Conservation (phyloP, 1,284 basidiomycete genomes). For the Leccinum glutinopallens region DNA sequence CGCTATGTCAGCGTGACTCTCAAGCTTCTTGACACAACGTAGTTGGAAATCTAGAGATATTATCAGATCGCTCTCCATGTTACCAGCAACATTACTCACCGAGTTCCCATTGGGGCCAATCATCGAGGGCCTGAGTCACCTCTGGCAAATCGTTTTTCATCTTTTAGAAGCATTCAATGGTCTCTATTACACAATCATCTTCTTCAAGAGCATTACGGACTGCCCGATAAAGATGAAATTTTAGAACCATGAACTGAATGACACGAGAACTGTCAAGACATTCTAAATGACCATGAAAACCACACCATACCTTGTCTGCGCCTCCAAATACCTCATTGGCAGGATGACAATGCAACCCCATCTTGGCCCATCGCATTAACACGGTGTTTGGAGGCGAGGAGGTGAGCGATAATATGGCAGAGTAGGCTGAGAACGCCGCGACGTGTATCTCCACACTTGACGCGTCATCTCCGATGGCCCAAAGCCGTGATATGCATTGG, state of each 20-base stretch:
- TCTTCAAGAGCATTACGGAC: neutral
- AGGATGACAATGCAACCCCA: neutral
- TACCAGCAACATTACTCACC: no score
- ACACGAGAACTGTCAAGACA: neutral
- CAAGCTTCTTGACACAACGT: no score
- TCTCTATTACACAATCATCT: neutral
- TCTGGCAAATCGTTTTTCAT: no score
- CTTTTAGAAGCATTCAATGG: no score
- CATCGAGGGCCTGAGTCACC: no score
- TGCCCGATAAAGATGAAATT: neutral
- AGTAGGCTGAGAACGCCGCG: neutral
- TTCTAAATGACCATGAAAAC: neutral
- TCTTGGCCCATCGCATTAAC: neutral
- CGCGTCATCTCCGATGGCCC: neutral
- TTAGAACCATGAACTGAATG: neutral
- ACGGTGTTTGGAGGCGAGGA: neutral
- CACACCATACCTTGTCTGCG: neutral
- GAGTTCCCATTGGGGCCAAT: no score
- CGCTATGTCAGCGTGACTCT: no score
- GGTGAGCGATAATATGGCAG: neutral
- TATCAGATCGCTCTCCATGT: no score
- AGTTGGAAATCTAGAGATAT: no score
- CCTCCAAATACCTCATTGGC: neutral
- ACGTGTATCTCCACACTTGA: neutral
- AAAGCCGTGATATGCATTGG: neutral